These are phyloP conservation scores for Phytophthora cryptogea DNA, from an alignment of 352 stramenopile genomes.

Conservation along the genomic window DNA sequence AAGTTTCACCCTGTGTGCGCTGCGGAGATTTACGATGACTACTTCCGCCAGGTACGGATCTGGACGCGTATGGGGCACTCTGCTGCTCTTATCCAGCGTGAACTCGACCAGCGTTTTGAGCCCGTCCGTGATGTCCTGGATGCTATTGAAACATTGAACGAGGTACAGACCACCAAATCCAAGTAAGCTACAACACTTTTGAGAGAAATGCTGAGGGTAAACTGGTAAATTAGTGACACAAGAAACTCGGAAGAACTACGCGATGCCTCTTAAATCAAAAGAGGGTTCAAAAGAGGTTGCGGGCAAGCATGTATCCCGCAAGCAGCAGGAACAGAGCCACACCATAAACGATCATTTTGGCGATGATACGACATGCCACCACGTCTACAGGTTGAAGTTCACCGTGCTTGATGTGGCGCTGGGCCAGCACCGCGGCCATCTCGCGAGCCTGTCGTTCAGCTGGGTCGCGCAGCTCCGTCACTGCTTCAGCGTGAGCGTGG, in stretches of 20 bases:
- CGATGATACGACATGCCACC: constrained; percentile 51
- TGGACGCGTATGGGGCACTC: constrained; percentile 74
- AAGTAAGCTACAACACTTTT: background rate
- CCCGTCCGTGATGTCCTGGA: constrained; percentile 43
- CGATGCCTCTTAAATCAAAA: constrained; percentile 23
- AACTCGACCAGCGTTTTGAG: constrained; percentile 60
- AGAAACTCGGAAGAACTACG: constrained; percentile 1
- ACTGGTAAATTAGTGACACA: constrained; percentile 17
- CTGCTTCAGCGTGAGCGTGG: constrained; percentile 41
- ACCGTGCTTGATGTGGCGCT: constrained; percentile 45
- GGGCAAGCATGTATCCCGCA: constrained; percentile 31
- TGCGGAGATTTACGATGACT: constrained; percentile 74
- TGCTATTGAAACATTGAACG: constrained; percentile 39
- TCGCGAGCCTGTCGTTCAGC: constrained; percentile 49
- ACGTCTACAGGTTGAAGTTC: constrained; percentile 47
- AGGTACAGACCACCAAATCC: background rate
- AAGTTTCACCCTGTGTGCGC: constrained; percentile 65
- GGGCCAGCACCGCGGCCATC: constrained; percentile 53
- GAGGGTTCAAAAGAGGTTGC: constrained; percentile 27
- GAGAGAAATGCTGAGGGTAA: too few species aligned
- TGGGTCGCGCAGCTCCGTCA: constrained; percentile 38
- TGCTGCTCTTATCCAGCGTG: constrained; percentile 48
- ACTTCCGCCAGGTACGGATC: constrained; percentile 72
- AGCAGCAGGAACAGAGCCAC: constrained; percentile 47
- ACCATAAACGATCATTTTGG: constrained; percentile 47